These are phyloP conservation scores for Hordeum vulgare DNA, from an alignment of 176 grass and related monocot species.

Conservation along the genomic window DNA sequence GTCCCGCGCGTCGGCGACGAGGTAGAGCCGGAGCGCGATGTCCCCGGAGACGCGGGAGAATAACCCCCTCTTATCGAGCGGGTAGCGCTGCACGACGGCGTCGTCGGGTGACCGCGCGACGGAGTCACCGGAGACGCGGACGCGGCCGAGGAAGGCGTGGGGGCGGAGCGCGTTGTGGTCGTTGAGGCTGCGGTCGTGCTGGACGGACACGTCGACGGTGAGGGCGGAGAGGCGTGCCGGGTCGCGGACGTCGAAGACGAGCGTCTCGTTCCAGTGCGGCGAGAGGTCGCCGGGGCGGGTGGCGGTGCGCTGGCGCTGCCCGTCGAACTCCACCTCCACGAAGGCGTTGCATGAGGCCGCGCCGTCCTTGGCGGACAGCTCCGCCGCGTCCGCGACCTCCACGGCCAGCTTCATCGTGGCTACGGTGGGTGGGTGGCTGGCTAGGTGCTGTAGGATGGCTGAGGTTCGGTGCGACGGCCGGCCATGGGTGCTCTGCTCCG, in stretches of 20 bases:
- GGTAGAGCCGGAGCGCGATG: slow-evolving; percentile 53
- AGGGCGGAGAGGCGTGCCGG: slow-evolving; percentile 5
- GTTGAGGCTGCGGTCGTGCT: slow-evolving; percentile 37
- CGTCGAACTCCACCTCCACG: slow-evolving; percentile 60
- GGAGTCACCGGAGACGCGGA: slow-evolving; percentile 51
- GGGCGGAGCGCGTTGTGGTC: slow-evolving; percentile 19
- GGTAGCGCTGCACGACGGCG: slow-evolving; percentile 51
- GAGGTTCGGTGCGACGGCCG: not conserved
- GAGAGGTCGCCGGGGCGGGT: slow-evolving; percentile 36
- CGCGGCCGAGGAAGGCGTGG: slow-evolving; percentile 56
- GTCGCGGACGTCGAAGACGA: slow-evolving; percentile 52
- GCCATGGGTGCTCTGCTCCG: not conserved
- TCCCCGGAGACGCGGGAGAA: slow-evolving; percentile 82
- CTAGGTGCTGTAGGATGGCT: not conserved
- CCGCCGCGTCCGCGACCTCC: slow-evolving; percentile 59
- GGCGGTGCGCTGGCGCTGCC: slow-evolving; percentile 53
- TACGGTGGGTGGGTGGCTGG: accelerated
- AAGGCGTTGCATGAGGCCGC: slow-evolving; percentile 48
- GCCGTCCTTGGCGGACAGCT: slow-evolving; percentile 57
- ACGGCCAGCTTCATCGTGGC: slow-evolving; percentile 65
- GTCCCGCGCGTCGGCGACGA: not conserved
- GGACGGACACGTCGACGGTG: slow-evolving; percentile 39
- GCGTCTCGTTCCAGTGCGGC: slow-evolving; percentile 62
- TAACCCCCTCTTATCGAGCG: slow-evolving; percentile 63
- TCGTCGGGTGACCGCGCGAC: slow-evolving; percentile 19